These are phyloP conservation scores for Nematodospora anomalae DNA, from an alignment of 1,139 yeast genomes.

Conservation along the genomic window DNA sequence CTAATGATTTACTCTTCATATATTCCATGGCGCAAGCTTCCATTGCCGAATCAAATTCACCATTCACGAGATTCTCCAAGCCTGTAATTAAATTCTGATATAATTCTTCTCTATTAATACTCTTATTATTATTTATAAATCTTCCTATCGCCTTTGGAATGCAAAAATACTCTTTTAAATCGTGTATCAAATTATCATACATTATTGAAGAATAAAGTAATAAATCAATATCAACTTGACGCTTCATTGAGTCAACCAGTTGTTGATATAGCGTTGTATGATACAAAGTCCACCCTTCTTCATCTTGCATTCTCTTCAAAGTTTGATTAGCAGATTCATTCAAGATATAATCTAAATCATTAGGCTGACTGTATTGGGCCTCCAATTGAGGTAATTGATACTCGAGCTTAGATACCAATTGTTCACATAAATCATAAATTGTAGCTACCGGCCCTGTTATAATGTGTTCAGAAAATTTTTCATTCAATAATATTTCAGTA, in stretches of 20 bases:
- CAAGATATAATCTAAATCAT: slow-evolving; percentile 53
- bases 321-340: slow-evolving; percentile 43
- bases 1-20: slow-evolving; percentile 24
- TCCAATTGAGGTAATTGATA: slow-evolving; percentile 54
- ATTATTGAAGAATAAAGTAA: slow-evolving; percentile 55
- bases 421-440: slow-evolving; percentile 24
- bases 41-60: slow-evolving; percentile 38
- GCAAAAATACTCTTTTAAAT: slow-evolving; percentile 25
- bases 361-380: slow-evolving; percentile 44
- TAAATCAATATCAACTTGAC: slow-evolving; percentile 52
- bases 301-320: slow-evolving; percentile 45
- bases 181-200: slow-evolving; percentile 38
- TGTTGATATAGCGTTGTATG: slow-evolving; percentile 45
- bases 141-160: slow-evolving; percentile 12
- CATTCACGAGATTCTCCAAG: slow-evolving; percentile 33
- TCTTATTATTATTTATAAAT: slow-evolving; percentile 1
- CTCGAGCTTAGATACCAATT: slow-evolving; percentile 28
- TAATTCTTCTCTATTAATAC: slow-evolving; percentile 1
- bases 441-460: slow-evolving; percentile 8
- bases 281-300: slow-evolving; percentile 54
- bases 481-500: slow-evolving; percentile 25
- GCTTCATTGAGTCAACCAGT: slow-evolving; percentile 41
- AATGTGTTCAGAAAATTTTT: neutral
- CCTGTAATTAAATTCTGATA: slow-evolving; percentile 16
- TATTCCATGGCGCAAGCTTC: slow-evolving; percentile 32